Base-by-base conservation (phyloP, 2,329 filamentous ascomycete genomes). In the Ophiostoma sp. region DNA sequence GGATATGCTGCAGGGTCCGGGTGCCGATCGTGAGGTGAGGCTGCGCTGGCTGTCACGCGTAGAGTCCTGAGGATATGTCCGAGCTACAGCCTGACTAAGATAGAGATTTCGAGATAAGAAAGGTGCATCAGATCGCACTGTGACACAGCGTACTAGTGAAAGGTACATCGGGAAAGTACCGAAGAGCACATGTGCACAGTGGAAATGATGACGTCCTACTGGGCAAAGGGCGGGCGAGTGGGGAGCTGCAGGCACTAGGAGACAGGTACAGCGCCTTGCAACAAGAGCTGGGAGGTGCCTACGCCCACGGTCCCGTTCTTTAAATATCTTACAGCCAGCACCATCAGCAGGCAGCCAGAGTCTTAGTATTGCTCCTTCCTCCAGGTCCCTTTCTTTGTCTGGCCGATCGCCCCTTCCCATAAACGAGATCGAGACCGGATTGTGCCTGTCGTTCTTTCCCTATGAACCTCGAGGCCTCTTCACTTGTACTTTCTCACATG, bases 181-280 rank as follows among this genome's bases (percentile, higher is more conserved):
- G 55, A 60, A 44, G 8, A 27, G 27, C 27, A 12, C 8, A 44
- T 11, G 11, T 36, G 36, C 18, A 64, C 41, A 40, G 62, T 38
- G 40, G 42, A 58, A 45, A 67, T 60, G 45, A 69, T 69, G 68
- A 69, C 68, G 62, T 69, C 65, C 68, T 62, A 69, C 68, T 69
- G 65, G 68, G 62, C 68, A 67, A 47, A 65, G 42, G 27, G 11
- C 14, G 36, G 14, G 12, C 16, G 27, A 49, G 68, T 66, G 65
- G 60, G 60, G 65, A 62, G 65, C 68, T 65, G 27, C 38, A 55
- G 47, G 11, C 47, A 49, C 60, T 67, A 62, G 47, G 49, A 52
- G 44, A 47, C 40, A 63, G 41, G 27, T 40, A 66, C 40, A 66
- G 14, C 40, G 64, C 67, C 36, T 40, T 62, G 27, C 16, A 18